Conservation (phyloP, 352 stramenopile species). For the Globisporangium abappressorium region DNA sequence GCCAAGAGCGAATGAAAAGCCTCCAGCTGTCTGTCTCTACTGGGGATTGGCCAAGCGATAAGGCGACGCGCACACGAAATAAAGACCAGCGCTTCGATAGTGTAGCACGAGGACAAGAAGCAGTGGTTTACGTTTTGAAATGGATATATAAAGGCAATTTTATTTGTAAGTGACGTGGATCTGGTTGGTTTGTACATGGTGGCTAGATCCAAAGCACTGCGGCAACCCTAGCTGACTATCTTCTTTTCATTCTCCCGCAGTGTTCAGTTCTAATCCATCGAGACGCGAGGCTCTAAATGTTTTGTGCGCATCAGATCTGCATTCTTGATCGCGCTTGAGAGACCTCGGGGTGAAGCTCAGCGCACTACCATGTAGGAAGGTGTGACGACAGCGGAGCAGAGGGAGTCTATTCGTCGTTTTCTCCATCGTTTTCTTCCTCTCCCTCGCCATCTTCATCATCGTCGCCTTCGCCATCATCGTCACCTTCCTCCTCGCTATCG, state of each 20-base stretch:
- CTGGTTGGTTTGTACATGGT: slow-evolving; percentile 1
- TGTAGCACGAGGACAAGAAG: neutral
- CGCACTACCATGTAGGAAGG: neutral
- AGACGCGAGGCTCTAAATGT: neutral
- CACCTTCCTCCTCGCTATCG: slow-evolving; percentile 34
- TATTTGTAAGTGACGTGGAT: slow-evolving; percentile 6
- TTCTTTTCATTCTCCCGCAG: neutral
- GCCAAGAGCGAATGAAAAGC: slow-evolving; percentile 28
- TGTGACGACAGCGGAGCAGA: neutral
- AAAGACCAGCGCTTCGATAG: neutral
- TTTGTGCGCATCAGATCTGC: neutral
- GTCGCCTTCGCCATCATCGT: slow-evolving; percentile 31
- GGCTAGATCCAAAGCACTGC: neutral
- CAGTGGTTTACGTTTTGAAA: neutral
- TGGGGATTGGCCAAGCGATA: neutral
- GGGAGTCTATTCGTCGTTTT: slow-evolving; percentile 10
- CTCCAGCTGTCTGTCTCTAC: neutral
- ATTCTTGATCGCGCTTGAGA: neutral
- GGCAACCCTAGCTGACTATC: neutral
- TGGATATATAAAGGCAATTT: slow-evolving; percentile 10
- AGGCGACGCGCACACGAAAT: neutral
- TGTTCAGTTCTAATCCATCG: neutral
- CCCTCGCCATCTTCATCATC: slow-evolving; percentile 22
- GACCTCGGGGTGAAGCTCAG: neutral
- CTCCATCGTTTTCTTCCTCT: slow-evolving; percentile 27